Evolutionary conservation across 208 protist species (phyloP).

Genomic region (Angomonas ambiguus): DNA sequence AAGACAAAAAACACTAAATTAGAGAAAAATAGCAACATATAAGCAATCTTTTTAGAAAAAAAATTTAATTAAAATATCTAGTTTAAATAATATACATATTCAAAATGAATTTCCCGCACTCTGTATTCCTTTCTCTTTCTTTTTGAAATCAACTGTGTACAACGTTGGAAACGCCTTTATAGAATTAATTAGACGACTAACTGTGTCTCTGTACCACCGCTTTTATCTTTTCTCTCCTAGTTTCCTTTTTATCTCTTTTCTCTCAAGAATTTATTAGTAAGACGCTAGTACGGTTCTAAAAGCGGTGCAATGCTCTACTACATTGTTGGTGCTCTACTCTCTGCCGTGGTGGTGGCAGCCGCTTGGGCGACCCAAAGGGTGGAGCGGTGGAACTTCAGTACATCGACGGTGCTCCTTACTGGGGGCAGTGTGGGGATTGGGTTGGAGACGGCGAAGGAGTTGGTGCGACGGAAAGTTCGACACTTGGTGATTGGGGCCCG

Average conservation of each 20-base stretch:
- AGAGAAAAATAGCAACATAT: neutral
- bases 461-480: conserved; percentile 37
- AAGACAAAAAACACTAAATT: conserved; percentile 5
- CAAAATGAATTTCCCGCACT: neutral
- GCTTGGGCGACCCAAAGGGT: conserved; percentile 53
- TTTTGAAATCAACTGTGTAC: conserved; percentile 11
- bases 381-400: conserved; percentile 39
- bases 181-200: too few relatives aligned
- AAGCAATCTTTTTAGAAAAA: too few relatives aligned
- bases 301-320: conserved; percentile 3
- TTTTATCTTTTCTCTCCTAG: conserved; percentile 13
- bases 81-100: too few relatives aligned
- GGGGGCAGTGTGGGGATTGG: conserved; percentile 87
- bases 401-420: conserved; percentile 71
- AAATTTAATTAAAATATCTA: too few relatives aligned
- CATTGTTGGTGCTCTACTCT: conserved; percentile 19
- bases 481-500: conserved; percentile 73
- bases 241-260: conserved; percentile 4
- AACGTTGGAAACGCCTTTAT: too few relatives aligned
- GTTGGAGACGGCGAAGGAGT: conserved; percentile 53
- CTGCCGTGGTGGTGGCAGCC: conserved; percentile 20
- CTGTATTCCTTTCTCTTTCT: conserved; percentile 10
- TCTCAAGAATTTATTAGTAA: neutral
- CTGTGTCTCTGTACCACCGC: too few relatives aligned
- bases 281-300: too few relatives aligned